phyloP scores from a whole-genome alignment of 805 yeast species.

The Spathaspora gorwiae region DNA sequence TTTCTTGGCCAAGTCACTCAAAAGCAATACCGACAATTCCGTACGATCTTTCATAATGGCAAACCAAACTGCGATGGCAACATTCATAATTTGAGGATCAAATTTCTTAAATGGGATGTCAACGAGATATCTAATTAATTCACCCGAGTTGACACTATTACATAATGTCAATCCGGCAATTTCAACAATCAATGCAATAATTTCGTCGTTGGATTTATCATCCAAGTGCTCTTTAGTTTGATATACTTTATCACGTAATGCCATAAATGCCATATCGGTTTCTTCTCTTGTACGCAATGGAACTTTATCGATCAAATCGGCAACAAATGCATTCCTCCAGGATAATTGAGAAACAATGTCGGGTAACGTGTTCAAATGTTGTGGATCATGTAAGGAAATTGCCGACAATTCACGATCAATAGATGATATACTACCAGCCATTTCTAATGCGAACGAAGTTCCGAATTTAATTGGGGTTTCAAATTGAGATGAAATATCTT shows the following conservation, averaged over 20 bases:
- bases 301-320: constrained; percentile 25
- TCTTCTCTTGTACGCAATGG: constrained; percentile 15
- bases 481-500: constrained; percentile 12
- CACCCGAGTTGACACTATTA: constrained; percentile 38
- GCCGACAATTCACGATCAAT: constrained; percentile 62
- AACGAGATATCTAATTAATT: constrained; percentile 48
- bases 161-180: constrained; percentile 34
- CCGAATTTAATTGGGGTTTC: constrained; percentile 57
- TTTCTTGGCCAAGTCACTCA: constrained; percentile 62
- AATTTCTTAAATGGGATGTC: constrained; percentile 69
- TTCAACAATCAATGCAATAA: constrained; percentile 43
- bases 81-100: constrained; percentile 52
- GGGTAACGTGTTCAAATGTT: constrained; percentile 55
- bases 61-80: constrained; percentile 76
- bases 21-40: constrained; percentile 50
- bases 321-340: constrained; percentile 52
- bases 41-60: constrained; percentile 67
- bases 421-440: constrained; percentile 72
- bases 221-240: constrained; percentile 8
- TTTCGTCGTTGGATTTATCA: constrained; percentile 14
- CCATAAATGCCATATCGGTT: constrained; percentile 22
- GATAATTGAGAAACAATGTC: constrained; percentile 73
- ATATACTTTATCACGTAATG: constrained; percentile 22
- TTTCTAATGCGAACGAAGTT: constrained; percentile 82
- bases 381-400: constrained; percentile 31